Conservation (phyloP, 2,329 filamentous ascomycete genomes). For the Colletotrichum eleusines region DNA sequence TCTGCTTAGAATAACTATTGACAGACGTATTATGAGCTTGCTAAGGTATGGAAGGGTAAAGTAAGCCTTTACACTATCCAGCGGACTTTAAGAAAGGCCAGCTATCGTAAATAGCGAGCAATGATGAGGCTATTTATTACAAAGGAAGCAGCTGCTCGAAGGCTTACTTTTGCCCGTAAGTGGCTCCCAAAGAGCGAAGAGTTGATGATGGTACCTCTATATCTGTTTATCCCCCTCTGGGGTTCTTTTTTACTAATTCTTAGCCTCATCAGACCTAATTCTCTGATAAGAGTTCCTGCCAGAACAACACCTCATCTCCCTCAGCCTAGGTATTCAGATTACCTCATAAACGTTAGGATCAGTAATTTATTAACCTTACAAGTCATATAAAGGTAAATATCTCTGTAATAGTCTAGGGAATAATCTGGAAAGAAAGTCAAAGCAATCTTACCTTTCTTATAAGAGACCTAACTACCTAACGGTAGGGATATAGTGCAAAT, state of each 20-base stretch:
- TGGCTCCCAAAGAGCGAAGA: background rate
- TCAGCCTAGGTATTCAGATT: background rate
- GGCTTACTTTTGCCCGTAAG: background rate
- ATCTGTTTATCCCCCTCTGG: too few species aligned
- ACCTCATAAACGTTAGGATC: background rate
- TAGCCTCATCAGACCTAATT: background rate
- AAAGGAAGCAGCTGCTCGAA: background rate
- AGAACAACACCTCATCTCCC: background rate
- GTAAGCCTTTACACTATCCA: background rate
- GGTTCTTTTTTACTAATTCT: background rate
- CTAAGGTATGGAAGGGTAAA: background rate
- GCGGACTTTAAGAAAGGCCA: background rate
- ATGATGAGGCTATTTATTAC: background rate
- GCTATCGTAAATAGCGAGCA: background rate
- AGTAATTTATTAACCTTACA: background rate
- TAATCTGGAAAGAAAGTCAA: background rate
- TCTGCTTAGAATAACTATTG: background rate
- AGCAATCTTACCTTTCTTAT: too few species aligned
- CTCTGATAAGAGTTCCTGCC: background rate
- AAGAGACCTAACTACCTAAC: too few species aligned
- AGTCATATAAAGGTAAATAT: background rate
- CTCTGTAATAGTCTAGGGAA: background rate
- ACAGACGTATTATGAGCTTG: accelerated
- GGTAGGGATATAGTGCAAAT: too few species aligned
- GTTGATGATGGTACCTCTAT: background rate